Evolutionary conservation across 768 basidiomycete species (phyloP).

Genomic region (Suillus variegatus): DNA sequence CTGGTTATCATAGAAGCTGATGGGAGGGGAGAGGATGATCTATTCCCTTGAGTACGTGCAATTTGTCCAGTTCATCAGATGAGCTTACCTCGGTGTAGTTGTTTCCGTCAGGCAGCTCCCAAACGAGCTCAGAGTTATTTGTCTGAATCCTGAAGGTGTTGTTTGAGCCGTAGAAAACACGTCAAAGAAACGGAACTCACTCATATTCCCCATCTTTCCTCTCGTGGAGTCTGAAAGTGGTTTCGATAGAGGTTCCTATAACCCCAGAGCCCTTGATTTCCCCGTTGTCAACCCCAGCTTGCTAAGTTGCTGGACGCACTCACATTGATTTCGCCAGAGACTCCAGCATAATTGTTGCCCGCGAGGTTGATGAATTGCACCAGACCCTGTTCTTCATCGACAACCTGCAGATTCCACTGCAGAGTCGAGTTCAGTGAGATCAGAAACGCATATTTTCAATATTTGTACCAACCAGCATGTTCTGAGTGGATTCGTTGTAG

Average conservation of each 20-base stretch:
- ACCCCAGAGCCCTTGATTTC: not conserved
- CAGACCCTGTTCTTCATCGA: not conserved
- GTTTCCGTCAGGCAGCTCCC: not conserved
- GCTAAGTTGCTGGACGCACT: not conserved
- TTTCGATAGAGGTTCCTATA: not conserved
- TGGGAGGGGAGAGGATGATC: constrained; percentile 1
- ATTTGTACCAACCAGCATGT: constrained; percentile 2
- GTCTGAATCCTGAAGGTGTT: not conserved
- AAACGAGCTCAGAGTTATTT: not conserved
- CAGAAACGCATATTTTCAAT: not conserved
- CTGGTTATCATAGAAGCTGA: not conserved
- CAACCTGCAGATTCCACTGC: not conserved
- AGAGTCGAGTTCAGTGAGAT: not conserved
- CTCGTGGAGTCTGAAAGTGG: not conserved
- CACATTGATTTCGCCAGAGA: not conserved
- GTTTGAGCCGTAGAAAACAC: not conserved
- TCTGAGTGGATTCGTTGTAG: not conserved
- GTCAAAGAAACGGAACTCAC: not conserved
- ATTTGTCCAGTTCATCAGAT: not conserved
- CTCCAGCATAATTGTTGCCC: not conserved
- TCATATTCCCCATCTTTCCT: not conserved
- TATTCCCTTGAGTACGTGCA: not conserved
- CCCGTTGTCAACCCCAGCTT: not conserved
- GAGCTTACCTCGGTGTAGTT: not conserved
- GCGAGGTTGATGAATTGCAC: not conserved